Percentiles rank a stretch among this genome's conserved stretches.
phyloP scores from a whole-genome alignment of 164 flowering plant species.

The Vitis amurensis region DNA sequence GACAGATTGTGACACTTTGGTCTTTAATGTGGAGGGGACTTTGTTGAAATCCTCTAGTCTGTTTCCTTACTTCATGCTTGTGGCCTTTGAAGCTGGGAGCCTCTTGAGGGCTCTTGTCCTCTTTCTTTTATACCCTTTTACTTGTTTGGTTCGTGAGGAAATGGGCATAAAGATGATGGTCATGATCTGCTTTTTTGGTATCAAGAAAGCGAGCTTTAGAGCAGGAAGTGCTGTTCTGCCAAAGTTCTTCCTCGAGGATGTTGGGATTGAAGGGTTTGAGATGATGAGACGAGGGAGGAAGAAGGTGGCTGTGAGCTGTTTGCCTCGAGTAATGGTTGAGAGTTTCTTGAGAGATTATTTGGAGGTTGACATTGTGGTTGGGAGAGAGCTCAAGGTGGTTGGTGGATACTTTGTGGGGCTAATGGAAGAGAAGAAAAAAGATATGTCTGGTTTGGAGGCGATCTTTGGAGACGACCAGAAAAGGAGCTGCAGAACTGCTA shows the following conservation, averaged over 20 bases:
- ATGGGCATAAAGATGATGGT: constrained; percentile 44
- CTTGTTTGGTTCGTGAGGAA: constrained; percentile 26
- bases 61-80: constrained; percentile 73
- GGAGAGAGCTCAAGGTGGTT: constrained; percentile 39
- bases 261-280: constrained; percentile 42
- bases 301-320: constrained; percentile 33
- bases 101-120: constrained; percentile 38
- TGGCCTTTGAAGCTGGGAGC: constrained; percentile 59
- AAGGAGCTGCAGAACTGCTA: constrained; percentile 7
- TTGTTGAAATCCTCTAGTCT: constrained; percentile 49
- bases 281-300: constrained; percentile 28
- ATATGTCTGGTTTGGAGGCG: constrained; percentile 2
- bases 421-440: constrained; percentile 36
- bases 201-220: constrained; percentile 32
- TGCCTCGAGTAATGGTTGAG: constrained; percentile 51
- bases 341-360: constrained; percentile 49
- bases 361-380: constrained; percentile 36
- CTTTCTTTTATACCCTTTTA: constrained; percentile 34
- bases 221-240: constrained; percentile 46
- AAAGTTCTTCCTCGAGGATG: constrained; percentile 47
- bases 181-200: constrained; percentile 39
- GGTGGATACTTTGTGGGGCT: constrained; percentile 43
- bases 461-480: constrained; percentile 4
- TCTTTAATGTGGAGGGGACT: constrained; percentile 57
- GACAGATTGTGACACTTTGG: constrained; percentile 25